Conservation (phyloP, 306 rosid species). For the Lotus japonicus region DNA sequence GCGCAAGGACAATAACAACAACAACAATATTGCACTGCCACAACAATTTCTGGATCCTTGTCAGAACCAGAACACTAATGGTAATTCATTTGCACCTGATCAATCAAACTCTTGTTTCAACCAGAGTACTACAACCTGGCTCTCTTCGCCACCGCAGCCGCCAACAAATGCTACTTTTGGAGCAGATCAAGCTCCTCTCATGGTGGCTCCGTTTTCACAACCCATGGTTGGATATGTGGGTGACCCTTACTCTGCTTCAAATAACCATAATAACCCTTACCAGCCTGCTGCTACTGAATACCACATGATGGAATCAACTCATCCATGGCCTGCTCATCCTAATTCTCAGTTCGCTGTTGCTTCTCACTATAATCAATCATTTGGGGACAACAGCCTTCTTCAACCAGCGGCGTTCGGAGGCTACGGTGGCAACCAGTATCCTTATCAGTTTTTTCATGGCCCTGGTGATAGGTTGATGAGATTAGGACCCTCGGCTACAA, state of each 20-base stretch:
- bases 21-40: neutral
- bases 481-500: slow-evolving; percentile 72
- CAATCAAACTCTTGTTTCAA: slow-evolving; percentile 25
- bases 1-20: slow-evolving; percentile 11
- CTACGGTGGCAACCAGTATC: slow-evolving; percentile 41
- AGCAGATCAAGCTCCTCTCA: slow-evolving; percentile 28
- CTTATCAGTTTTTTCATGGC: slow-evolving; percentile 44
- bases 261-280: slow-evolving; percentile 21
- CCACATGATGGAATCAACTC: slow-evolving; percentile 47
- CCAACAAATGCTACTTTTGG: neutral
- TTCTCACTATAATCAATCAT: slow-evolving; percentile 43
- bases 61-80: slow-evolving; percentile 39
- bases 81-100: slow-evolving; percentile 7
- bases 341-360: slow-evolving; percentile 40
- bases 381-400: slow-evolving; percentile 26
- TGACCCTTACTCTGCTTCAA: slow-evolving; percentile 28
- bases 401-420: slow-evolving; percentile 23
- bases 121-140: slow-evolving; percentile 31
- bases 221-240: slow-evolving; percentile 45
- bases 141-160: slow-evolving; percentile 8
- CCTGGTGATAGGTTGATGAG: slow-evolving; percentile 51
- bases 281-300: slow-evolving; percentile 30
- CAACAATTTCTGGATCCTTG: slow-evolving; percentile 34
- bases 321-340: slow-evolving; percentile 43
- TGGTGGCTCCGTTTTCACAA: slow-evolving; percentile 28